Evolutionary conservation across 441 rosid species (phyloP).

Genomic region (Populus trichocarpa): DNA sequence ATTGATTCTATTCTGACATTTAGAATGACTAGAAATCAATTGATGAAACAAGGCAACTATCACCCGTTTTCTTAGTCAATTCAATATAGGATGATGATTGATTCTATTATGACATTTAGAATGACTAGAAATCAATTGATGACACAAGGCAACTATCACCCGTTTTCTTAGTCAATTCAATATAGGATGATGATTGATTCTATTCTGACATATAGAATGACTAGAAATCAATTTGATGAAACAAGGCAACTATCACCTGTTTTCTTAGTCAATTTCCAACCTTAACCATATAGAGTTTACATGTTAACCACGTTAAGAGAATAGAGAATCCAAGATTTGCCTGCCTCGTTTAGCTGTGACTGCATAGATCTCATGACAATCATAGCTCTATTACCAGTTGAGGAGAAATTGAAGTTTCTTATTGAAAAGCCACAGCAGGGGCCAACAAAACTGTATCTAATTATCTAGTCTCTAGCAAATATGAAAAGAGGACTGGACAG

Average conservation of each 20-base stretch:
- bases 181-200: background rate
- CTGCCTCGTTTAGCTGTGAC: background rate
- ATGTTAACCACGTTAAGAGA: background rate
- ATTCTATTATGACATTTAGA: conserved; percentile 4
- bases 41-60: background rate
- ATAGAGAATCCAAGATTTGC: background rate
- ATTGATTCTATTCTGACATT: background rate
- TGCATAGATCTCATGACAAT: background rate
- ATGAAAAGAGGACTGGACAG: background rate
- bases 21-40: background rate
- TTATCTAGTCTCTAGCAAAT: background rate
- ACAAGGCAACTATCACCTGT: background rate
- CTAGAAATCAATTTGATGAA: background rate
- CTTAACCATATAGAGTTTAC: background rate
- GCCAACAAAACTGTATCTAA: background rate
- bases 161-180: background rate
- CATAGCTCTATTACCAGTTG: background rate
- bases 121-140: background rate
- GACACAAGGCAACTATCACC: background rate
- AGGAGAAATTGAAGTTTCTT: background rate
- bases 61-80: background rate
- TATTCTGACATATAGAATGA: background rate
- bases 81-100: background rate
- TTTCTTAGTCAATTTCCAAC: background rate
- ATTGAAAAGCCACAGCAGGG: background rate